A percentile compares a stretch with the other conserved stretches of the same genome.
Evolutionary conservation across 73 alveolate species (phyloP).

Genomic region (Paramecium octaurelia): DNA sequence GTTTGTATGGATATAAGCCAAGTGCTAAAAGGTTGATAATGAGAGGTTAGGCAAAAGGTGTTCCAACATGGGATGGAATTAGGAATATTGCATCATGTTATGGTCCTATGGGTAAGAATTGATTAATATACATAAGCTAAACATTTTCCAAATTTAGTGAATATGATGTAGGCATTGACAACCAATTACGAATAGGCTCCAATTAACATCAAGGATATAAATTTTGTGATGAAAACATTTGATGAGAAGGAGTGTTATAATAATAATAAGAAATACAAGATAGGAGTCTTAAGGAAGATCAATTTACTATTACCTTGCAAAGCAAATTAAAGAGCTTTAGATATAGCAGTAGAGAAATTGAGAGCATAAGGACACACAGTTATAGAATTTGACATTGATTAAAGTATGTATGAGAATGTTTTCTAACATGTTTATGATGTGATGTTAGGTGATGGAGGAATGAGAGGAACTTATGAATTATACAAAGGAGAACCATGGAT

Average conservation of each 20-base stretch:
- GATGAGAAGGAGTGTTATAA: neutral
- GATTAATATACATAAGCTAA: neutral
- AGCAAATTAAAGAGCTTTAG: conserved; percentile 53
- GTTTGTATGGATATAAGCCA: conserved; percentile 80
- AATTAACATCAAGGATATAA: neutral
- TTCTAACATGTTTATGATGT: neutral
- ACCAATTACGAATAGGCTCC: neutral
- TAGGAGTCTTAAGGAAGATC: conserved; percentile 22
- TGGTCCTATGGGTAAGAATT: conserved; percentile 54
- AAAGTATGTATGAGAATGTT: neutral
- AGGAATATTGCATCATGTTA: conserved; percentile 47
- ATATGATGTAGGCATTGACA: conserved; percentile 24
- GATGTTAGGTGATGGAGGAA: conserved; percentile 44
- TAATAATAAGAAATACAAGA: neutral
- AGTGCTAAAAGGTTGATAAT: conserved; percentile 61
- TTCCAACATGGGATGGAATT: conserved; percentile 47
- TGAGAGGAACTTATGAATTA: conserved; percentile 4
- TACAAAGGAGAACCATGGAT: conserved; percentile 37
- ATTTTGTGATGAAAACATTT: neutral
- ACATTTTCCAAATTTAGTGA: neutral
- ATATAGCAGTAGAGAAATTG: neutral
- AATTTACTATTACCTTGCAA: conserved; percentile 12
- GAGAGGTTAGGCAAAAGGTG: conserved; percentile 59
- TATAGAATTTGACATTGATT: conserved; percentile 43
- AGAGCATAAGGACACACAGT: conserved; percentile 49